phyloP scores from a whole-genome alignment of 1,284 basidiomycete species.

The Puccinia horiana region DNA sequence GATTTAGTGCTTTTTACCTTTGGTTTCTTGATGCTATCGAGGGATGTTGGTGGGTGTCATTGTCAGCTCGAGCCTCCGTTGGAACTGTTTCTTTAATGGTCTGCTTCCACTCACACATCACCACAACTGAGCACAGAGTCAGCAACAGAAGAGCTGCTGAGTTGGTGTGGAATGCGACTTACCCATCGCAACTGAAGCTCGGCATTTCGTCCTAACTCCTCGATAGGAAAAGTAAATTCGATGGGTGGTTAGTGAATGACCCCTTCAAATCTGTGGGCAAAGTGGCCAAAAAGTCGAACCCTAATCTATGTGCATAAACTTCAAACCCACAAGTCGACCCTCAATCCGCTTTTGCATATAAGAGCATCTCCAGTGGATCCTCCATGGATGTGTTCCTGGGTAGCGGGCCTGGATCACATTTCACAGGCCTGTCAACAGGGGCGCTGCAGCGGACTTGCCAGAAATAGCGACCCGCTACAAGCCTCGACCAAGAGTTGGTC shows the following conservation, averaged over 20 bases:
- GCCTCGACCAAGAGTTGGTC: no score
- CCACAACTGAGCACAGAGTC: neutral
- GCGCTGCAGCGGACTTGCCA: no score
- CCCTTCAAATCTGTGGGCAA: no score
- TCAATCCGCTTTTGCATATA: neutral
- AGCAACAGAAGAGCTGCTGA: neutral
- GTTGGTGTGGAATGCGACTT: neutral
- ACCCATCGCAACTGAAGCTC: conserved; percentile 34
- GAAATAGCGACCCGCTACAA: no score
- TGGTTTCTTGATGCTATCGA: conserved; percentile 34
- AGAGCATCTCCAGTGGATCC: neutral
- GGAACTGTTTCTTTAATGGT: neutral
- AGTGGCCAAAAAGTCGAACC: no score
- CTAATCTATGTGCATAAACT: neutral
- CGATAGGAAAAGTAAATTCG: no score
- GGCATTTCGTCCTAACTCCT: neutral
- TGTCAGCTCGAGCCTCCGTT: neutral
- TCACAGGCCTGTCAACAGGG: no score
- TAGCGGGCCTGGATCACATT: no score
- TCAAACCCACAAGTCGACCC: neutral
- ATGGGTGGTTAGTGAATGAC: no score
- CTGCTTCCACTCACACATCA: conserved; percentile 1
- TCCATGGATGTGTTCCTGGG: no score
- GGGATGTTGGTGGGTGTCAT: neutral
- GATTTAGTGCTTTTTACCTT: neutral